Evolutionary conservation across 2,329 filamentous ascomycete genomes (phyloP), one percentile per base, ranked within the genome.

Genomic region (Hypomyces rosellus): DNA sequence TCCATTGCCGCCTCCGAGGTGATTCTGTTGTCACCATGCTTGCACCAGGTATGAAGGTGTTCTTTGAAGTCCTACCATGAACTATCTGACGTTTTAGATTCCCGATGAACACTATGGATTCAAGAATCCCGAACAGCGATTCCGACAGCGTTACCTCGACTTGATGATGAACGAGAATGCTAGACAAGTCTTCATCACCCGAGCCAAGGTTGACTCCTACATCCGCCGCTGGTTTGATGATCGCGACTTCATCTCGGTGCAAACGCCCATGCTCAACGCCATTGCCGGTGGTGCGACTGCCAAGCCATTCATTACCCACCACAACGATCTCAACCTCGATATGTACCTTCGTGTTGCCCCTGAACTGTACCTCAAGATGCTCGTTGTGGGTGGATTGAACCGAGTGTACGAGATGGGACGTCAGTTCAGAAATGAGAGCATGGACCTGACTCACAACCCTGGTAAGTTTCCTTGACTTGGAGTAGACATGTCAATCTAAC

Each of bases 211-310:
- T 63, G 82, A 95, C 65, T 84, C 81, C 54, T 96, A 89, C 66
- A 86, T 99, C 59, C 88, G 93, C 59, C 80, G 82, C 61, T 99
- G 86, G 77, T 89, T 99, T 60, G 88, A 96, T 62, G 81, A 85
- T 59, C 80, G 86, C 48, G 88, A 92, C 62, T 99, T 99, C 69
- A 77, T 90, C 50, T 91, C 96, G 68, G 91, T 97, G 22, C 89
- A 97, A 73, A 99, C 93, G 0, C 92, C 93, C 5, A 96, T 97
- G 82, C 91, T 99, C 81, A 95, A 96, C 68, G 82, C 88, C 63
- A 95, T 96, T 65, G 90, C 93, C 30, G 95, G 93, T 60, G 93
- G 93, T 65, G 93, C 93, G 34, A 97, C 93, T 1, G 93, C 93
- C 52, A 90, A 68, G 74, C 93, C 93, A 5, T 99, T 99, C 72